Evolutionary conservation across 805 yeast genomes (phyloP).

Genomic region (Geotrichum ghanense): DNA sequence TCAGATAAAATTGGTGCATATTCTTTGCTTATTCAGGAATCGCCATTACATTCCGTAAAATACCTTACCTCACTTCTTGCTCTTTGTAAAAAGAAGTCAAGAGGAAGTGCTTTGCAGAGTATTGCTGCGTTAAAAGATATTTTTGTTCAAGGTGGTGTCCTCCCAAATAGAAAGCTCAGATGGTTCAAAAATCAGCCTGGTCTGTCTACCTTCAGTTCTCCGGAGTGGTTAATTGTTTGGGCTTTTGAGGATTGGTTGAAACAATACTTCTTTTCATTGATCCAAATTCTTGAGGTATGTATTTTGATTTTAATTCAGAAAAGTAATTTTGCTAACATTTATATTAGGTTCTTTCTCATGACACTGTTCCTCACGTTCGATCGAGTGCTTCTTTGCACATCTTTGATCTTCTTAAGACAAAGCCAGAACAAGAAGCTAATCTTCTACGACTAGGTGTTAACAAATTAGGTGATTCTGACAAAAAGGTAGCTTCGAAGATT

Average conservation of each 20-base stretch:
- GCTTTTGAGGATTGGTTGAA: conserved; percentile 88
- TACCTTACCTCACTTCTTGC: conserved; percentile 68
- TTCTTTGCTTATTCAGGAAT: conserved; percentile 86
- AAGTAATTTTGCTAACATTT: neutral
- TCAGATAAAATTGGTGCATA: conserved; percentile 92
- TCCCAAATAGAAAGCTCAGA: conserved; percentile 67
- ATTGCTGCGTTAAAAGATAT: conserved; percentile 85
- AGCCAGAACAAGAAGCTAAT: conserved; percentile 96
- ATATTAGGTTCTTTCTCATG: conserved; percentile 50
- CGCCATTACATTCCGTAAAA: conserved; percentile 81
- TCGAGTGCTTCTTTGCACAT: conserved; percentile 64
- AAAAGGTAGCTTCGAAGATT: conserved; percentile 80
- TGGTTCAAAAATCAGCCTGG: conserved; percentile 66
- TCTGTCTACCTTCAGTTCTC: conserved; percentile 33
- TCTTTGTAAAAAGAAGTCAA: conserved; percentile 80
- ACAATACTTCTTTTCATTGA: conserved; percentile 57
- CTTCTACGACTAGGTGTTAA: conserved; percentile 80
- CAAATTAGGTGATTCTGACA: conserved; percentile 87
- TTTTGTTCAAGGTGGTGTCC: conserved; percentile 62
- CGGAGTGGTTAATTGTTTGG: conserved; percentile 54
- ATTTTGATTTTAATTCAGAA: neutral
- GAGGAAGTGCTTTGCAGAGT: conserved; percentile 88
- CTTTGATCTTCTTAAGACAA: conserved; percentile 66
- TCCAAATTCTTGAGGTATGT: conserved; percentile 60
- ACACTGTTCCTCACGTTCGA: conserved; percentile 81